Percentiles rank a stretch among this genome's conserved stretches.
Conservation (phyloP, 1,284 basidiomycete genomes). For the Malassezia brasiliensis region DNA sequence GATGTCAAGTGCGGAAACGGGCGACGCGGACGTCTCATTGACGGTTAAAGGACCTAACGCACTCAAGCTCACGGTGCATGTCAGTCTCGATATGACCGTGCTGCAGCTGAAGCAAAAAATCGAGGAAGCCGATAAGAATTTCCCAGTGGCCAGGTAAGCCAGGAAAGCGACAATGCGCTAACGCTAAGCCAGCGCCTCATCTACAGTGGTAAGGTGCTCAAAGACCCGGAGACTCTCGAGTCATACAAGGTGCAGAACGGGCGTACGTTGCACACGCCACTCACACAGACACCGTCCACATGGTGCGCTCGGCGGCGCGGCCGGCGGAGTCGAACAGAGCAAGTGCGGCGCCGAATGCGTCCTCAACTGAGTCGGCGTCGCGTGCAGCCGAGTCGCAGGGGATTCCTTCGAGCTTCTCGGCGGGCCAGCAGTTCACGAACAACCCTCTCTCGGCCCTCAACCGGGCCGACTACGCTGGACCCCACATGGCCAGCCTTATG, state of each 20-base stretch:
- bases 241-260: constrained; percentile 42
- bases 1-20: constrained; percentile 18
- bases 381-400: constrained; percentile 33
- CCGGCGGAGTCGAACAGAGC: not conserved
- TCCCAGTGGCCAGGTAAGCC: constrained; percentile 35
- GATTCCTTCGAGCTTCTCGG: constrained; percentile 39
- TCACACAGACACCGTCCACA: constrained; percentile 35
- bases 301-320: constrained; percentile 36
- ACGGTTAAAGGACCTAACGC: constrained; percentile 45
- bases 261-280: constrained; percentile 15
- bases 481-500: constrained; percentile 41
- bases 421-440: constrained; percentile 43
- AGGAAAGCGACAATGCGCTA: not conserved
- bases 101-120: constrained; percentile 41
- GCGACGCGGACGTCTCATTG: constrained; percentile 26
- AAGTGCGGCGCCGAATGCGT: constrained; percentile 13
- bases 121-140: constrained; percentile 30
- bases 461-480: constrained; percentile 41
- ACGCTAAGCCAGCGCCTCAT: constrained; percentile 32
- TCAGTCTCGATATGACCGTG: constrained; percentile 32
- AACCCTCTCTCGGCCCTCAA: constrained; percentile 42
- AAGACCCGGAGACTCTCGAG: constrained; percentile 35
- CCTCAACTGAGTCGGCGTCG: constrained; percentile 12
- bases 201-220: constrained; percentile 45
- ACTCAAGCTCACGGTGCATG: constrained; percentile 31